phyloP scores from a whole-genome alignment of 2,329 filamentous ascomycete genomes.

The Gnomoniopsis sp. region DNA sequence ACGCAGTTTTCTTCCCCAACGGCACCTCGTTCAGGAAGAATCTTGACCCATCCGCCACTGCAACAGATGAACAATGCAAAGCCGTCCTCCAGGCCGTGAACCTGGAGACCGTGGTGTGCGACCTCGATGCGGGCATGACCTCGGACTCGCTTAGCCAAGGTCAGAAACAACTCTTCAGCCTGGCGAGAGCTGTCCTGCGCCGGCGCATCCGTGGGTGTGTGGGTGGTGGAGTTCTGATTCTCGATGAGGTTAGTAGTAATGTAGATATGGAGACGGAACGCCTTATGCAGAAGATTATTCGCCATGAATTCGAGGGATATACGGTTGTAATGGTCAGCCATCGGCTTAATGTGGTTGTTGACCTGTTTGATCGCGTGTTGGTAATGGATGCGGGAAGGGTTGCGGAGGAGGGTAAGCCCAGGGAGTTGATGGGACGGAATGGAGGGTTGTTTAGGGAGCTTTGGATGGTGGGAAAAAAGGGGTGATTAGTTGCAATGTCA shows the following conservation, averaged over 20 bases:
- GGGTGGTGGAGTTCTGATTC: conserved; percentile 29
- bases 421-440: conserved; percentile 8
- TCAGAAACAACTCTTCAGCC: conserved; percentile 35
- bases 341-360: conserved; percentile 46
- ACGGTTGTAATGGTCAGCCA: conserved; percentile 54
- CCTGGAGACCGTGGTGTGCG: conserved; percentile 23
- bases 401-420: conserved; percentile 34
- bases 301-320: conserved; percentile 35
- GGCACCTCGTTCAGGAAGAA: conserved; percentile 31
- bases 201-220: background rate
- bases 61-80: conserved; percentile 21
- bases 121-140: conserved; percentile 31
- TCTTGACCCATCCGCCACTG: conserved; percentile 27
- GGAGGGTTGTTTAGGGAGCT: conserved; percentile 8
- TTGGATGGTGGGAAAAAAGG: conserved; percentile 2
- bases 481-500: background rate
- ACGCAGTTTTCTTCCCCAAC: conserved; percentile 38
- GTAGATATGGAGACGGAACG: conserved; percentile 40
- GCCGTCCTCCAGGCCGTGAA: conserved; percentile 23
- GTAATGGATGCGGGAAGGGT: conserved; percentile 48
- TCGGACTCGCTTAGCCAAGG: conserved; percentile 46
- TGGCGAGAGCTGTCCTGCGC: conserved; percentile 3
- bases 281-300: conserved; percentile 38
- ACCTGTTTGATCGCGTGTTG: conserved; percentile 45
- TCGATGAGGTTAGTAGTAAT: conserved; percentile 42